Percentiles rank a stretch among this genome's conserved stretches.
Conservation (phyloP, 495 filamentous ascomycete species). For the Ramalina intermedia region DNA sequence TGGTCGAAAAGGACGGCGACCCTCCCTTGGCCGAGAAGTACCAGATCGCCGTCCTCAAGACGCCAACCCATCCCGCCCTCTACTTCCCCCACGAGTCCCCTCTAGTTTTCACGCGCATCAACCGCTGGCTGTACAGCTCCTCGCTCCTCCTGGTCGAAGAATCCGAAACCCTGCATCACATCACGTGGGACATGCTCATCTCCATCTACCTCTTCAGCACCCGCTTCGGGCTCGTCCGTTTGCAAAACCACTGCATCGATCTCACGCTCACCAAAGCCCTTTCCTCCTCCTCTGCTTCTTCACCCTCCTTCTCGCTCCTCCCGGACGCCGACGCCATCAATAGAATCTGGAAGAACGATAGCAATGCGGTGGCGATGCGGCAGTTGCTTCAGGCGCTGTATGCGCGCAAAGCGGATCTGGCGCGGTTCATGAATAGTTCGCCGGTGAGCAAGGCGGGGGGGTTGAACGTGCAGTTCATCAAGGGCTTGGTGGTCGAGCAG, state of each 20-base stretch:
- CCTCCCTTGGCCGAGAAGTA: background rate
- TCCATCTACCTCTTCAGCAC: conserved; percentile 2
- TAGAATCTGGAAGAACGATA: background rate
- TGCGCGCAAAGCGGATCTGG: background rate
- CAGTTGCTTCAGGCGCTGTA: background rate
- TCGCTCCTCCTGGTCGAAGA: background rate
- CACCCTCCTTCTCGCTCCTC: background rate
- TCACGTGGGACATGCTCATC: background rate
- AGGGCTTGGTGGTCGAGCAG: background rate
- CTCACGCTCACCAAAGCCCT: background rate
- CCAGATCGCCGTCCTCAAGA: no score
- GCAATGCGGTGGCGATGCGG: background rate
- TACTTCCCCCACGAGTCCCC: background rate
- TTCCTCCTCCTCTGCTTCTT: background rate
- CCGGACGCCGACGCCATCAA: background rate
- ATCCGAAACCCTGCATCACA: background rate
- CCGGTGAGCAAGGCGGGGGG: background rate
- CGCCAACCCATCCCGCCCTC: background rate
- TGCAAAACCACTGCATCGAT: conserved; percentile 4
- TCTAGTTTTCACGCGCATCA: background rate
- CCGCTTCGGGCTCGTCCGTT: background rate
- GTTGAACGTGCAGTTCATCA: background rate
- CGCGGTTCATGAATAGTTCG: background rate
- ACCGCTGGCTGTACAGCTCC: conserved; percentile 1
- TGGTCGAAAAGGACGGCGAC: background rate